phyloP scores from a whole-genome alignment of 345 rosid species.

The rapeseed (Brassica napus) region DNA sequence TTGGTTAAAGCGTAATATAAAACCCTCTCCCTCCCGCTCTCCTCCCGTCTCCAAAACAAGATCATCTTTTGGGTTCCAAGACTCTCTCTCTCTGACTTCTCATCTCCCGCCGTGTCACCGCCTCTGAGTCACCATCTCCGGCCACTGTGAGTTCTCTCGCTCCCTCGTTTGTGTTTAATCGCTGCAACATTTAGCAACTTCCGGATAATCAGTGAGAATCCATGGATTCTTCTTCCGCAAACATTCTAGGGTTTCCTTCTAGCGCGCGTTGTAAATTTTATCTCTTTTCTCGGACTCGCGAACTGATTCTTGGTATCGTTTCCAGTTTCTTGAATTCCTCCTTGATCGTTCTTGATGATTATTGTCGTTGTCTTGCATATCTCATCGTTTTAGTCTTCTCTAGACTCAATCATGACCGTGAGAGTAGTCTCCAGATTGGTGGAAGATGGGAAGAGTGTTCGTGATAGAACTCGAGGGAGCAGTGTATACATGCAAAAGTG shows the following conservation, averaged over 20 bases:
- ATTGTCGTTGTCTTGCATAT: background rate
- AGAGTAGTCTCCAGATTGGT: background rate
- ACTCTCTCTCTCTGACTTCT: background rate
- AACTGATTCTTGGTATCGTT: background rate
- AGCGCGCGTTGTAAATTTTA: background rate
- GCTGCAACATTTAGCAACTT: background rate
- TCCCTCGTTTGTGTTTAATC: too few relatives aligned
- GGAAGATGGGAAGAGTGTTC: background rate
- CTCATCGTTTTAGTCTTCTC: background rate
- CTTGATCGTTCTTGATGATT: background rate
- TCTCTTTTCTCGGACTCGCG: background rate
- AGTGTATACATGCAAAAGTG: too few relatives aligned
- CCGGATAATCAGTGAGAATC: background rate
- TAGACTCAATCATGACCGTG: background rate
- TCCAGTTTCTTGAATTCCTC: background rate
- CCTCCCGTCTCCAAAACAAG: background rate
- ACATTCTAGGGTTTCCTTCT: background rate
- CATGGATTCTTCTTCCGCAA: background rate
- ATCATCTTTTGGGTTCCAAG: background rate
- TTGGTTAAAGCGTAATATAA: background rate
- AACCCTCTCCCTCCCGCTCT: background rate
- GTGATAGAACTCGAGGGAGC: too few relatives aligned
- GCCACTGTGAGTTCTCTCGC: background rate
- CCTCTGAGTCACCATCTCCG: background rate
- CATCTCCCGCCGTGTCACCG: background rate